Evolutionary conservation across 2,329 filamentous ascomycete species (phyloP), one percentile per base, ranked within the genome.

Genomic region (Fusarium sp.): DNA sequence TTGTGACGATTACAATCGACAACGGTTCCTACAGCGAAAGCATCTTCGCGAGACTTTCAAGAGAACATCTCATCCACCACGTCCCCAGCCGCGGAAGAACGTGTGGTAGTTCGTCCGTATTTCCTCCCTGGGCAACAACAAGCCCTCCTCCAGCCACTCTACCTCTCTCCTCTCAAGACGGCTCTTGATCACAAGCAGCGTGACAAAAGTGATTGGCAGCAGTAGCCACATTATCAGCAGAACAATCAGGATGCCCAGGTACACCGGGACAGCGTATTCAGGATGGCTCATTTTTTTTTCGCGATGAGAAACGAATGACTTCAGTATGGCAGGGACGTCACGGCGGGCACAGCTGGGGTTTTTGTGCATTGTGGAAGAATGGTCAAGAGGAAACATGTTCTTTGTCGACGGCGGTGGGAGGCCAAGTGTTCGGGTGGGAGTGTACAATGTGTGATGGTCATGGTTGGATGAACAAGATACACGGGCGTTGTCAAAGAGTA

Each of bases 401-500:
- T 50, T 61, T 61, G 48, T 61, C 20, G 21, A 28, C 14, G 23
- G 36, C 39, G 46, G 39, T 32, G 62, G 54, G 53, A 67, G 38
- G 28, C 23, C 34, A 42, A 32, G 42, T 59, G 58, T 55, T 60
- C 34, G 38, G 59, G 54, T 42, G 34, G 48, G 54, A 68, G 65
- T 45, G 55, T 30, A 67, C 65, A 65, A 62, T 68, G 65, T 68
- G n/a, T 40, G 46, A 68, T 62, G 62, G 48, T 23, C 44, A 55
- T 46, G 56, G 45, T 55, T 52, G 62, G 49, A 65, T 59, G 65
- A 64, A 65, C 50, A 67, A 68, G 61, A 56, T 55, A 68, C 65
- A 68, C 65, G 30, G 30, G 28, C 44, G 39, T 39, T 53, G 30
- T 62, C 56, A 50, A 62, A 51, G 49, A 64, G 65, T 68, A 62